Evolutionary conservation across 108 stramenopile genomes (phyloP).

Genomic region (Epithemia pelagica): DNA sequence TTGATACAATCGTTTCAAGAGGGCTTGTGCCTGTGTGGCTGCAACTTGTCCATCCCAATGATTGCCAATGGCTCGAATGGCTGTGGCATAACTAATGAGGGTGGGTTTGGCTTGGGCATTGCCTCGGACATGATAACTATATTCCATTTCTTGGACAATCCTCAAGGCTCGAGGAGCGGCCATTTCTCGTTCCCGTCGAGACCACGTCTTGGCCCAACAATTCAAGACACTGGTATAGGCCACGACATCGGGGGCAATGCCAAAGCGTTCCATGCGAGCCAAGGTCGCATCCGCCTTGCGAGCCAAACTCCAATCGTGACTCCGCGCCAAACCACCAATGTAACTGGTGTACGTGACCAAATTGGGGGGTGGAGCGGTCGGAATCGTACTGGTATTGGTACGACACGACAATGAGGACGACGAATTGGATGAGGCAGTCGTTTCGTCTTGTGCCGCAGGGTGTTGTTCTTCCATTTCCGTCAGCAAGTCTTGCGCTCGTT

Average conservation of each 20-base stretch:
- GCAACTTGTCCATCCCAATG: constrained; percentile 23
- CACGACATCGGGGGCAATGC: constrained; percentile 40
- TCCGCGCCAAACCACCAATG: constrained; percentile 35
- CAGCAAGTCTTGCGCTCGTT: constrained; percentile 22
- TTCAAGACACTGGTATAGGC: constrained; percentile 39
- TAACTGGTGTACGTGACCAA: constrained; percentile 38
- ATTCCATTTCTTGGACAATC: constrained; percentile 35
- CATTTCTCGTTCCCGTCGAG: constrained; percentile 25
- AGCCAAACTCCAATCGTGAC: constrained; percentile 24
- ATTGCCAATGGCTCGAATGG: constrained; percentile 40
- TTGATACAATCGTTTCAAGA: constrained; percentile 34
- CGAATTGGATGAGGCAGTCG: not conserved
- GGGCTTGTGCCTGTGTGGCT: constrained; percentile 24
- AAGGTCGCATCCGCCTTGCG: constrained; percentile 35
- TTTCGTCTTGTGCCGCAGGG: not conserved
- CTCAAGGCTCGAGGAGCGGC: constrained; percentile 24
- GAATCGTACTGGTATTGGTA: not conserved
- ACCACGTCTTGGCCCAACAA: constrained; percentile 36
- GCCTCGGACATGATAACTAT: constrained; percentile 7
- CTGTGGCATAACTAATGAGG: constrained; percentile 30
- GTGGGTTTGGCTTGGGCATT: constrained; percentile 29
- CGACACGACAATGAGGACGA: not conserved
- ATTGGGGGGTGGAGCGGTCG: constrained; percentile 25
- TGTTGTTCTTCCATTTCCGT: constrained; percentile 28
- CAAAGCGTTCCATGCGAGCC: constrained; percentile 53